A percentile compares a stretch with the other conserved stretches of the same genome.
Conservation (phyloP, 202 grass and related monocot genomes). For the Setaria italica region DNA sequence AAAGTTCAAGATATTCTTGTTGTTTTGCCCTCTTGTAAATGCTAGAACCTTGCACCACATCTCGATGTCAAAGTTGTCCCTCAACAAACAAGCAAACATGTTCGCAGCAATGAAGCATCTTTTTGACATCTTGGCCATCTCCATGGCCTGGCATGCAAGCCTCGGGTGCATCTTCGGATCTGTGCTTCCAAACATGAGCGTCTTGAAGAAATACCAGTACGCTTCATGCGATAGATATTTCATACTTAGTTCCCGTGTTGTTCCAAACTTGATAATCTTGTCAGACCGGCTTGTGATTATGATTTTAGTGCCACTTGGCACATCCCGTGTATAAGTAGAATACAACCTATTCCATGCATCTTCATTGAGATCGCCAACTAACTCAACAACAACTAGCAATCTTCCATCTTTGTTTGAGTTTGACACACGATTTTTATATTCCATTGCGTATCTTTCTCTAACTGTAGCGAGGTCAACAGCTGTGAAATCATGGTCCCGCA, state of each 20-base stretch:
- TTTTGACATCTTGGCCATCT: background rate
- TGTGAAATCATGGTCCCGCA: background rate
- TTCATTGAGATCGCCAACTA: background rate
- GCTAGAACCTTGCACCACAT: background rate
- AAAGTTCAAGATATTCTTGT: background rate
- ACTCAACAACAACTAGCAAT: background rate
- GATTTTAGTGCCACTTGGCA: background rate
- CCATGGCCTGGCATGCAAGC: background rate
- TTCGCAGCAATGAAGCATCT: background rate
- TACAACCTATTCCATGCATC: background rate
- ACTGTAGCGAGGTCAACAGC: background rate
- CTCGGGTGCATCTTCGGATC: background rate
- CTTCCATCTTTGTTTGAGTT: background rate
- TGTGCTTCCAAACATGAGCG: background rate
- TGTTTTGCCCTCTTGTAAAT: background rate
- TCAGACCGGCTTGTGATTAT: background rate
- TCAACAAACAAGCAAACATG: background rate
- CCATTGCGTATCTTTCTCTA: background rate
- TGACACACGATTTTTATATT: background rate
- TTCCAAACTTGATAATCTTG: too few relatives aligned
- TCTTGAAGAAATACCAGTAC: too few relatives aligned
- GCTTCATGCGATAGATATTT: too few relatives aligned
- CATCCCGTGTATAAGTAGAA: background rate
- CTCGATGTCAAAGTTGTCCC: background rate
- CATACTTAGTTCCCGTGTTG: too few relatives aligned